A percentile compares a stretch with the other conserved stretches of the same genome.
Conservation (phyloP, 371 early-diverging fungal species). For the Mortierella sp. region DNA sequence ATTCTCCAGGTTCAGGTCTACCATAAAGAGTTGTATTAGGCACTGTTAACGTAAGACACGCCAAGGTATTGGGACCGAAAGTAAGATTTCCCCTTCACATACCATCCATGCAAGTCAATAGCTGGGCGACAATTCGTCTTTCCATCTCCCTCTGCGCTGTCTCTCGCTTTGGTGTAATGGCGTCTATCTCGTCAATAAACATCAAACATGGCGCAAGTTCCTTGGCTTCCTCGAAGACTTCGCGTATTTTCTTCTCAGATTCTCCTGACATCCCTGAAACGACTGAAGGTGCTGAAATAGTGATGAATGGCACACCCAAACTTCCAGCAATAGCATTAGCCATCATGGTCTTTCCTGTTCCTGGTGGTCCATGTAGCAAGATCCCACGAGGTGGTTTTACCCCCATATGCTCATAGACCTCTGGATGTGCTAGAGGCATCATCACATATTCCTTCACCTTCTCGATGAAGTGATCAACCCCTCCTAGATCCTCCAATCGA, state of each 20-base stretch:
- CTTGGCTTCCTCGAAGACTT: slow-evolving; percentile 97
- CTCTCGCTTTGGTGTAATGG: slow-evolving; percentile 99
- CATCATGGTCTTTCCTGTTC: slow-evolving; percentile 99
- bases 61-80: too few species aligned
- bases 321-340: slow-evolving; percentile 99
- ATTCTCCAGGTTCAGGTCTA: slow-evolving; percentile 87
- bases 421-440: slow-evolving; percentile 97
- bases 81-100: slow-evolving; percentile 1
- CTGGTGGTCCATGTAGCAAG: slow-evolving; percentile 98
- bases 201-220: slow-evolving; percentile 94
- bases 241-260: slow-evolving; percentile 98
- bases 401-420: slow-evolving; percentile 95
- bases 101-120: slow-evolving; percentile 99
- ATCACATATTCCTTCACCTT: slow-evolving; percentile 96
- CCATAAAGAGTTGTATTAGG: too few species aligned
- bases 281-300: slow-evolving; percentile 98
- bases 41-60: too few species aligned
- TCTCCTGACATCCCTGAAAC: slow-evolving; percentile 99
- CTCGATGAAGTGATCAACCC: slow-evolving; percentile 89
- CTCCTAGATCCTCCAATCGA: slow-evolving; percentile 85
- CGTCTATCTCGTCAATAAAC: slow-evolving; percentile 99
- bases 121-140: slow-evolving; percentile 98
- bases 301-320: slow-evolving; percentile 92
- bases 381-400: slow-evolving; percentile 98
- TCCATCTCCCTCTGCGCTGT: slow-evolving; percentile 99